Base-by-base conservation (phyloP, 2,329 filamentous ascomycete genomes). In the Tolypocladium capitatum region DNA sequence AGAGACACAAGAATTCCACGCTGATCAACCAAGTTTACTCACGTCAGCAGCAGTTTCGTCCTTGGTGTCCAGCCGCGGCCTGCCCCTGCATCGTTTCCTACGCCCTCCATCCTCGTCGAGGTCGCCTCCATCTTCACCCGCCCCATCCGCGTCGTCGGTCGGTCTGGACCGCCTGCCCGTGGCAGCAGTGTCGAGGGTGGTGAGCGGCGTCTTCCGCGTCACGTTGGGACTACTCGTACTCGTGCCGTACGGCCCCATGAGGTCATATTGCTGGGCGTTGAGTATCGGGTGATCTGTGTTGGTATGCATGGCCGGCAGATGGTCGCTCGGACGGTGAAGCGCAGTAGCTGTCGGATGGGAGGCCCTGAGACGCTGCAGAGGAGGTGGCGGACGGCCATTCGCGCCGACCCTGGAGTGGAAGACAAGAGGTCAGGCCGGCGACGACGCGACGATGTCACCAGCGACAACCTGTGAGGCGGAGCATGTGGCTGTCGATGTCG, bases 11-110 rank as follows among this genome's bases (percentile, higher is more conserved):
- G 16, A 41, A 13, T 8, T 9, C 14, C 38, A 33, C 9, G 30
- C 33, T 43, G 21, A 21, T 18, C 16, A n/a, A 6, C 14, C 16
- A 50, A 30, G 36, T 24, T 31, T n/a, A 80, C 83, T 76, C 67
- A 88, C 86, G 69, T 90, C 86, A 47, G 78, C 80, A 51, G 84
- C 80, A 24, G 83, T 89, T 64, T 87, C 80, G 64, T 91, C 85
- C 51, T 80, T 80, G n/a, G 80, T 78, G 55, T 90, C 81, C 16
- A 92, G 72, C 45, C 86, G 72, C 6, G 87, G 87, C 48, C 87
- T 75, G 8, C 87, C 87, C 59, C 87, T 73, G 18, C 79, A 70
- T 56, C 83, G 79, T 61, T 78, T 81, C 56, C 70, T 72, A 43
- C 70, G 68, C 45, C 71, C 69, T 2, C 68, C 67, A 1, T 72